A percentile compares a stretch with the other conserved stretches of the same genome.
phyloP scores from a whole-genome alignment of 2,329 filamentous ascomycete genomes.

The Cladophialophora chaetospira region DNA sequence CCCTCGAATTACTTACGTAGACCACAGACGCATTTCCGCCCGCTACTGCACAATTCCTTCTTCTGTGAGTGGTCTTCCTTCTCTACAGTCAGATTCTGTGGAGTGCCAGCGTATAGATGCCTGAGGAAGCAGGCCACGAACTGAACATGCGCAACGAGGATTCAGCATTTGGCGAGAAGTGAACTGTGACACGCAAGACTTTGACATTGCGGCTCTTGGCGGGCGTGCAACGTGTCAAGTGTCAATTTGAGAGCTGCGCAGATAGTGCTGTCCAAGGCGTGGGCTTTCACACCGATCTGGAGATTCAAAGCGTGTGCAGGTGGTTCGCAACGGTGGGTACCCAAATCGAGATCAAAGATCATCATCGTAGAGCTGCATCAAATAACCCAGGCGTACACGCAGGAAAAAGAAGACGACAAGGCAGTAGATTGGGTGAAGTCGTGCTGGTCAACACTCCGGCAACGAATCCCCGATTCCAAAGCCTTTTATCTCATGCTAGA shows the following conservation, averaged over 20 bases:
- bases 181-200: not conserved
- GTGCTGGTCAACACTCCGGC: not conserved
- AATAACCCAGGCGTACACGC: no score
- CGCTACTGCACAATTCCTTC: conserved; percentile 2
- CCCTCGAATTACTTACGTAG: conserved; percentile 5
- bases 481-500: conserved; percentile 17
- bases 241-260: not conserved
- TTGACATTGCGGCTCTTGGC: conserved; percentile 7
- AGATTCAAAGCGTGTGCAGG: no score
- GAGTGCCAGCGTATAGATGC: conserved; percentile 1
- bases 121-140: not conserved
- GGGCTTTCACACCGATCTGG: no score
- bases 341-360: not conserved
- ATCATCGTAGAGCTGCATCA: not conserved
- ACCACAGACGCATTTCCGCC: conserved; percentile 1
- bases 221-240: not conserved
- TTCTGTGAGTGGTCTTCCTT: not conserved
- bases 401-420: not conserved
- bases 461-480: not conserved
- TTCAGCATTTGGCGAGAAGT: not conserved
- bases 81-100: not conserved
- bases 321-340: not conserved
- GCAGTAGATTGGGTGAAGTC: not conserved
- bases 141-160: not conserved
- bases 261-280: no score